These are phyloP conservation scores for Phaeosphaeria sp. DNA, from an alignment of 2,329 filamentous ascomycete species.

Conservation along the genomic window DNA sequence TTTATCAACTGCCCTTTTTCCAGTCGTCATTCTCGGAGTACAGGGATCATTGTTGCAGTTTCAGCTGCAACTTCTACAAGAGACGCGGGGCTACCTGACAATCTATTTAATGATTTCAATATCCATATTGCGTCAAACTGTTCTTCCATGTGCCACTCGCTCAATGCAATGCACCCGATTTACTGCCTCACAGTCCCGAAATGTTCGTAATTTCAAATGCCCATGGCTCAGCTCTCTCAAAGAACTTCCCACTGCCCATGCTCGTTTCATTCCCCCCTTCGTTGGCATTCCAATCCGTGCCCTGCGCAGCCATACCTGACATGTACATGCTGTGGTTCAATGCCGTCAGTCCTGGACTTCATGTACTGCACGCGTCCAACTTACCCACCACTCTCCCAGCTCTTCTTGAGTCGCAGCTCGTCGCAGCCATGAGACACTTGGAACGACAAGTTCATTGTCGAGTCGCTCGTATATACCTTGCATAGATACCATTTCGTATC, in stretches of 20 bases:
- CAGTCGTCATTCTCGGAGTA: slow-evolving; percentile 36
- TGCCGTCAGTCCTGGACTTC: too few relatives aligned
- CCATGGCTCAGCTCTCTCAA: not conserved
- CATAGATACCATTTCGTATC: not conserved
- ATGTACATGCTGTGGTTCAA: not conserved
- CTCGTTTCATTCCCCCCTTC: not conserved
- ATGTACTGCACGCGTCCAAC: too few relatives aligned
- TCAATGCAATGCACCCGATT: not conserved
- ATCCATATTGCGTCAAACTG: not conserved
- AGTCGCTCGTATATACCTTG: not conserved
- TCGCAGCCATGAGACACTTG: not conserved
- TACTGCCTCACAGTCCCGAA: not conserved
- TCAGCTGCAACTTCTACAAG: slow-evolving; percentile 29
- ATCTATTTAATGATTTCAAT: slow-evolving; percentile 25
- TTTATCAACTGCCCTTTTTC: slow-evolving; percentile 13
- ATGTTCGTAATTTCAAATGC: not conserved
- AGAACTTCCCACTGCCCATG: not conserved
- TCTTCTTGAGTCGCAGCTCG: not conserved
- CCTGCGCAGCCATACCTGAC: not conserved
- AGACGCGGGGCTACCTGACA: slow-evolving; percentile 39
- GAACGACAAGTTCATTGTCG: not conserved
- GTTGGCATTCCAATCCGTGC: not conserved
- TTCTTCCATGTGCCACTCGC: not conserved
- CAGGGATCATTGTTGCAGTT: slow-evolving; percentile 20
- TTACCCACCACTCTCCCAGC: not conserved